Evolutionary conservation across 208 protist species (phyloP), one percentile per base, ranked within the genome.

Genomic region (Eutreptiella sp.): DNA sequence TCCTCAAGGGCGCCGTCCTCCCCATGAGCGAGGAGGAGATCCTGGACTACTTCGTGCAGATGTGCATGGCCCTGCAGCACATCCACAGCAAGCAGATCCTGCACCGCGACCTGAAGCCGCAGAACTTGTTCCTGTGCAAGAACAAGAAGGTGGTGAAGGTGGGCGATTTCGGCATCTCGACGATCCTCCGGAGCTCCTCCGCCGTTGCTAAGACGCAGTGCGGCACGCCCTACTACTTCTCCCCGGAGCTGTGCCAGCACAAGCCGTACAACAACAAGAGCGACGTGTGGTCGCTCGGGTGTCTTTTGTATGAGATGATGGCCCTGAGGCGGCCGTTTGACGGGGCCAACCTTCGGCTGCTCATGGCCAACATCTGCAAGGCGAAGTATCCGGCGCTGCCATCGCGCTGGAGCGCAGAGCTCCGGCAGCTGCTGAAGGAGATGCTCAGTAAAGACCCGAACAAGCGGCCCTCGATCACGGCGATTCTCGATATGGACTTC

Each of bases 191-290:
- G 9, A 92, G 82, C 53, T 90, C 86, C 1, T 90, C 90, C 76
- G 88, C 77, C 11, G 82, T 94, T 77, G 86, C 88, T 0, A 87
- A 87, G 55, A 94, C 88, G 0, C 83, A 92, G 3, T 92, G 86
- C 66, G 90, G 87, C 24, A 92, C 87, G 16, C 89, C 92, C 1
- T 94, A 94, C 66, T 97, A 96, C 73, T 92, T 97, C 55, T 91
- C 86, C 0, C 92, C 92, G 0, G 90, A 97, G 66, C 73, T 97
- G 43, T 96, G 88, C 68, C 72, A 87, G 14, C 84, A 92, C 63
- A 85, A 88, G 53, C 87, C 88, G 34, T 97, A 96, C 76, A 95
- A 97, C 70, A 89, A 94, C 66, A 95, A 94, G 66, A 87, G 76
- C 46, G 93, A 97, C 75, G 88, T 96, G 21, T 97, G 93, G 90